Evolutionary conservation across 805 yeast genomes (phyloP), one percentile per base, ranked within the genome.

Genomic region (Candida insectorum): DNA sequence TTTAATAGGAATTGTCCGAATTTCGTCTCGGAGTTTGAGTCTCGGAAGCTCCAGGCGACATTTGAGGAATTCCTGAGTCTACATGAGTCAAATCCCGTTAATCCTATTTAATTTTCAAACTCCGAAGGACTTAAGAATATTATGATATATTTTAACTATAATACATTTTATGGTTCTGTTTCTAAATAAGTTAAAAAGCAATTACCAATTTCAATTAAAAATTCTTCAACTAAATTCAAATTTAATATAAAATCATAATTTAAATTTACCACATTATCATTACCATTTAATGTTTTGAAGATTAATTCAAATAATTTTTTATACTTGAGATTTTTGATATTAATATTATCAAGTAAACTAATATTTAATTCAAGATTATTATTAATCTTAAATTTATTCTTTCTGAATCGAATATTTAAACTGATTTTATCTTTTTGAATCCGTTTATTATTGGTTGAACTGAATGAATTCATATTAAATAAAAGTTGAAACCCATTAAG

Each of bases 201-300:
- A 16, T 56, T 50, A 4, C 60, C 48, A 11, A 65, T 53, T 30
- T 52, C 52, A 5, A 41, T 35, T 60, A 65, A 54, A 25, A 62
- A 47, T 16, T 55, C 52, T 27, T 56, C 51, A 23, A 62, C 46
- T 18, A 53, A 33, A 10, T 36, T 32, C 8, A 52, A 35, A 24
- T 53, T 52, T 17, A 62, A 51, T 34, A 65, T 54, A 34, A 59
- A 64, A 37, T 65, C 71, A 32, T 60, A 62, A 41, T 62, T 62
- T 38, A 65, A 56, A 37, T 60, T 63, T n/a, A 60, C 24, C 3
- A 37, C 33, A 10, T 42, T 34, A 21, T 45, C 42, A 25, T 40
- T 30, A 12, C 41, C 39, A 16, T 40, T 38, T 10, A 42, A 24
- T 23, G 47, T 40, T 31, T 55, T 54, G 41, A 57, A 59, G 3